A percentile compares a stretch with the other conserved stretches of the same genome.
Evolutionary conservation across 345 rosid species (phyloP).

Genomic region (Citrus trifoliata): DNA sequence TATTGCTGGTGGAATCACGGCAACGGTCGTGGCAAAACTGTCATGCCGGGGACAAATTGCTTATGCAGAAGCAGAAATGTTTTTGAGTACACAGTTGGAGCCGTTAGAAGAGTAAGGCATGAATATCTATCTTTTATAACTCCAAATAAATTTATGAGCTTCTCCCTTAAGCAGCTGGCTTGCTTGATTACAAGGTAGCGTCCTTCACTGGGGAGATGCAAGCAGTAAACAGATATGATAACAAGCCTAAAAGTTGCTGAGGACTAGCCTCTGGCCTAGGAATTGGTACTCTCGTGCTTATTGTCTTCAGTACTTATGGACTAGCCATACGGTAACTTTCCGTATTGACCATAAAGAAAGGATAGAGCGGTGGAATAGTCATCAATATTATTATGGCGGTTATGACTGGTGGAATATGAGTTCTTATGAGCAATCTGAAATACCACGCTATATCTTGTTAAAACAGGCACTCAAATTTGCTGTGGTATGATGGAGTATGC

Average conservation of each 20-base stretch:
- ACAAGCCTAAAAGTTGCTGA: constrained; percentile 57
- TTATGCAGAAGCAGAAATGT: constrained; percentile 80
- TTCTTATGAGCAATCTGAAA: neutral
- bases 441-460: neutral
- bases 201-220: neutral
- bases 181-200: too few relatives aligned
- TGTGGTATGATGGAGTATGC: constrained; percentile 24
- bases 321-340: constrained; percentile 76
- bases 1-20: constrained; percentile 51
- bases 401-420: constrained; percentile 81
- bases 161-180: too few relatives aligned
- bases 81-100: constrained; percentile 80
- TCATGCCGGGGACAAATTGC: constrained; percentile 78
- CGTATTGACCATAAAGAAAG: constrained; percentile 49
- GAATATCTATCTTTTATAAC: neutral
- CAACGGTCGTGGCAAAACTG: constrained; percentile 55
- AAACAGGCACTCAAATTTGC: neutral
- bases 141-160: neutral
- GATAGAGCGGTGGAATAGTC: constrained; percentile 73
- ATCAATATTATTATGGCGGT: constrained; percentile 60
- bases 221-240: constrained; percentile 57
- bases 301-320: constrained; percentile 51
- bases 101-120: constrained; percentile 71
- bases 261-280: constrained; percentile 74
- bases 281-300: constrained; percentile 43